These are phyloP conservation scores for Claviceps lovelessii DNA, from an alignment of 2,329 filamentous ascomycete genomes.

Conservation along the genomic window DNA sequence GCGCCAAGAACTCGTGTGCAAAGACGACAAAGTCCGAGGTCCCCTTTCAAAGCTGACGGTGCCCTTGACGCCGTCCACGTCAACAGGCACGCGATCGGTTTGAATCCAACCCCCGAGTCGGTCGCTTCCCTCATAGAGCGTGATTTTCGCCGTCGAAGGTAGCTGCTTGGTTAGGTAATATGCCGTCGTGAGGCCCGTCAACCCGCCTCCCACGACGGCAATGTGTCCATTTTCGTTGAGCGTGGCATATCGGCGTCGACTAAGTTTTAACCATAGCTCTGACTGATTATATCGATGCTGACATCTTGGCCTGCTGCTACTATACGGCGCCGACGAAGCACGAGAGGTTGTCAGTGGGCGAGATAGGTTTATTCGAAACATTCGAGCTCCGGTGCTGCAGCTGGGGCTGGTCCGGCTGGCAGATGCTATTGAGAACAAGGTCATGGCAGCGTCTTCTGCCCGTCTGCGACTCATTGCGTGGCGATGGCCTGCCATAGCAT, in stretches of 20 bases:
- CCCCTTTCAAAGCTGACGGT: conserved; percentile 68
- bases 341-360: not conserved
- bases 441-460: conserved; percentile 14
- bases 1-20: conserved; percentile 23
- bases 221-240: conserved; percentile 24
- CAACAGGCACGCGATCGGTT: conserved; percentile 46
- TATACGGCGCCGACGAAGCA: not conserved
- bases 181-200: conserved; percentile 67
- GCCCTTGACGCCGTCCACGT: conserved; percentile 37
- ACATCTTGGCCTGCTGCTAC: not conserved
- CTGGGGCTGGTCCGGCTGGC: conserved; percentile 4
- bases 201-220: conserved; percentile 65
- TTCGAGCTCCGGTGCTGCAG: not conserved
- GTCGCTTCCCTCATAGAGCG: conserved; percentile 60
- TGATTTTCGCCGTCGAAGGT: conserved; percentile 52
- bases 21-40: conserved; percentile 57
- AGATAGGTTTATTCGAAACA: not conserved
- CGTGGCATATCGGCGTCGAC: conserved; percentile 6
- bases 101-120: conserved; percentile 74
- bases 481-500: not conserved
- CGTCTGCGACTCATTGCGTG: conserved; percentile 2
- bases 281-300: conserved; percentile 5
- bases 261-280: not conserved
- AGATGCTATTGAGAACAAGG: conserved; percentile 13
- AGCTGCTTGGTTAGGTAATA: conserved; percentile 60